Percentiles rank a stretch among this genome's conserved stretches.
Conservation (phyloP, 176 grass and related monocot genomes). For the Areca catechu region DNA sequence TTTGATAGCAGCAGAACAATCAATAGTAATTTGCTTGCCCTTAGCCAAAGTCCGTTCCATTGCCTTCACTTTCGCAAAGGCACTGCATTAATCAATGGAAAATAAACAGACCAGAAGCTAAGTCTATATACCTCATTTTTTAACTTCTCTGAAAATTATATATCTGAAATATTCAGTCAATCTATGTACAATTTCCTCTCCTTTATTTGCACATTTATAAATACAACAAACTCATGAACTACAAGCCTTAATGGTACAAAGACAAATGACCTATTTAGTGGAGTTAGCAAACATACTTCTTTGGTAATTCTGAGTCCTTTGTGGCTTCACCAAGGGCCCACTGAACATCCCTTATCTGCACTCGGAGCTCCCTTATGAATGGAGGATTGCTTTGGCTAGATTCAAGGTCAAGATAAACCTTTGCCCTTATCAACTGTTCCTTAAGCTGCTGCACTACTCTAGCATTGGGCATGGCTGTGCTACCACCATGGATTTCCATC, state of each 20-base stretch:
- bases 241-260: no score
- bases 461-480: slow-evolving; percentile 26
- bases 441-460: slow-evolving; percentile 63
- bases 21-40: slow-evolving; percentile 58
- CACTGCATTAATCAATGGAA: slow-evolving; percentile 40
- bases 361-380: slow-evolving; percentile 58
- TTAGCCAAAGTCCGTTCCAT: slow-evolving; percentile 63
- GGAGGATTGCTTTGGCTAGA: slow-evolving; percentile 50
- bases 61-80: slow-evolving; percentile 62
- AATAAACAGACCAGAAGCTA: slow-evolving; percentile 15
- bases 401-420: slow-evolving; percentile 72
- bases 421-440: slow-evolving; percentile 89
- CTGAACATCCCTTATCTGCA: slow-evolving; percentile 69
- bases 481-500: background rate
- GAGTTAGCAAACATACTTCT: slow-evolving; percentile 35
- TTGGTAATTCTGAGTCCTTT: slow-evolving; percentile 74
- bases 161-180: no score
- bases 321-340: slow-evolving; percentile 72
- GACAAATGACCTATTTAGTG: no score
- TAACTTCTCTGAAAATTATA: no score
- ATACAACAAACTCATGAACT: no score
- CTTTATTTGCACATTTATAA: no score
- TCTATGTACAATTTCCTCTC: no score
- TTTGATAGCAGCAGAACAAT: slow-evolving; percentile 52
- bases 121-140: no score